Evolutionary conservation across 2,329 filamentous ascomycete species (phyloP).

Genomic region (Xylaria sp.): DNA sequence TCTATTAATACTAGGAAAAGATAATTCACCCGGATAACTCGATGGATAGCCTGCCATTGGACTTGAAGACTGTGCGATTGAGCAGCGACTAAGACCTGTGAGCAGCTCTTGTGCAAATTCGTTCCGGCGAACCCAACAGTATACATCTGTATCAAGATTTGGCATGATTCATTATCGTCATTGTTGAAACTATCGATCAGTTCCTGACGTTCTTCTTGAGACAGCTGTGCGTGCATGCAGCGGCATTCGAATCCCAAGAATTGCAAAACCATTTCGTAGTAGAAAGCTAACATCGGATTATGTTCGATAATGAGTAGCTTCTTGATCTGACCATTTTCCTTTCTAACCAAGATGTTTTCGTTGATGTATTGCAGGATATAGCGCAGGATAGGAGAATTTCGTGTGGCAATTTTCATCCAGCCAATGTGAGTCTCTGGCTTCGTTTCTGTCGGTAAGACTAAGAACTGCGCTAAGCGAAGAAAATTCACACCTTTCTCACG

Average conservation of each 20-base stretch:
- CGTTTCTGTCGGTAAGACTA: constrained; percentile 27
- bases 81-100: constrained; percentile 45
- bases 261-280: constrained; percentile 47
- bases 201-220: constrained; percentile 38
- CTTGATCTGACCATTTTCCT: constrained; percentile 38
- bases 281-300: constrained; percentile 46
- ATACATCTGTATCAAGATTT: constrained; percentile 49
- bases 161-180: constrained; percentile 37
- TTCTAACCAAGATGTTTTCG: constrained; percentile 40
- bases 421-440: constrained; percentile 41
- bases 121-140: constrained; percentile 47
- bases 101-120: constrained; percentile 47
- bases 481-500: constrained; percentile 40
- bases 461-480: constrained; percentile 39
- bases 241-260: constrained; percentile 47
- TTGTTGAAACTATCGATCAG: constrained; percentile 46
- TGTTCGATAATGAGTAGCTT: constrained; percentile 48
- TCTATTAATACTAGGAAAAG: too few species aligned
- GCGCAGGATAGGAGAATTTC: constrained; percentile 44
- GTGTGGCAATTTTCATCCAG: constrained; percentile 42
- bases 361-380: constrained; percentile 45
- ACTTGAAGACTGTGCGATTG: constrained; percentile 44
- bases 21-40: constrained; percentile 50
- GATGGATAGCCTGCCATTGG: constrained; percentile 46
- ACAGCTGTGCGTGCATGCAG: constrained; percentile 43